Percentiles rank a stretch among this genome's conserved stretches.
phyloP scores from a whole-genome alignment of 2,329 filamentous ascomycete species.

The Paracorniculantispora psalliotae region DNA sequence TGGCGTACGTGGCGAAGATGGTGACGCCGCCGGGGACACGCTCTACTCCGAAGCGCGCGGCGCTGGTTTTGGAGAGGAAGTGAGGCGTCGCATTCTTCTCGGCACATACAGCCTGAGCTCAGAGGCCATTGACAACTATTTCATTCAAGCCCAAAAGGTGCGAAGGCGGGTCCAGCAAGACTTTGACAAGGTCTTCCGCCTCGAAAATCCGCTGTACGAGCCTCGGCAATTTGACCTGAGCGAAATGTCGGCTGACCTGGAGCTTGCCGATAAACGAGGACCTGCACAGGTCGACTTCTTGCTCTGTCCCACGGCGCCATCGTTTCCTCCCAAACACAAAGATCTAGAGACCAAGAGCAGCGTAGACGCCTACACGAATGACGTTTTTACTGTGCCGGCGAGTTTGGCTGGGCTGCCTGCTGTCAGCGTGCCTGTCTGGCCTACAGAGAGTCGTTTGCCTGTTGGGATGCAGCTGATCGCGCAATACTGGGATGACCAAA shows the following conservation, averaged over 20 bases:
- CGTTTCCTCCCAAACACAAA: slow-evolving; percentile 60
- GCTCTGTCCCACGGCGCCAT: slow-evolving; percentile 81
- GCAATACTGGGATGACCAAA: slow-evolving; percentile 72
- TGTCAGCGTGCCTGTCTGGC: slow-evolving; percentile 64
- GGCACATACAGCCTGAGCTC: slow-evolving; percentile 89
- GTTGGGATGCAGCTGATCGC: slow-evolving; percentile 70
- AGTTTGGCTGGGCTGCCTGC: slow-evolving; percentile 88
- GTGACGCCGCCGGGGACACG: slow-evolving; percentile 53
- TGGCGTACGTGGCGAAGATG: slow-evolving; percentile 53
- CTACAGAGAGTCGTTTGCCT: slow-evolving; percentile 28
- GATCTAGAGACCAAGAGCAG: slow-evolving; percentile 51
- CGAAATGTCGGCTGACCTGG: slow-evolving; percentile 51
- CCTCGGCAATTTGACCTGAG: slow-evolving; percentile 51
- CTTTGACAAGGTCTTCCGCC: slow-evolving; percentile 73
- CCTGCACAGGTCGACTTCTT: slow-evolving; percentile 74
- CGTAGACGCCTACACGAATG: slow-evolving; percentile 82
- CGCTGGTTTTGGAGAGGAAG: slow-evolving; percentile 74
- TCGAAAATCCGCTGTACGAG: slow-evolving; percentile 62
- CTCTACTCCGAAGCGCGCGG: slow-evolving; percentile 75
- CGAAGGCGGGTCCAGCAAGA: slow-evolving; percentile 78
- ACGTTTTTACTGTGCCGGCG: slow-evolving; percentile 92
- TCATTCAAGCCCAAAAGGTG: slow-evolving; percentile 86
- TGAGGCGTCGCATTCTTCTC: slow-evolving; percentile 78
- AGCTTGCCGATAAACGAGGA: slow-evolving; percentile 51
- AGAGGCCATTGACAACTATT: slow-evolving; percentile 91